phyloP scores from a whole-genome alignment of 768 basidiomycete species.

The Suillus spraguei region DNA sequence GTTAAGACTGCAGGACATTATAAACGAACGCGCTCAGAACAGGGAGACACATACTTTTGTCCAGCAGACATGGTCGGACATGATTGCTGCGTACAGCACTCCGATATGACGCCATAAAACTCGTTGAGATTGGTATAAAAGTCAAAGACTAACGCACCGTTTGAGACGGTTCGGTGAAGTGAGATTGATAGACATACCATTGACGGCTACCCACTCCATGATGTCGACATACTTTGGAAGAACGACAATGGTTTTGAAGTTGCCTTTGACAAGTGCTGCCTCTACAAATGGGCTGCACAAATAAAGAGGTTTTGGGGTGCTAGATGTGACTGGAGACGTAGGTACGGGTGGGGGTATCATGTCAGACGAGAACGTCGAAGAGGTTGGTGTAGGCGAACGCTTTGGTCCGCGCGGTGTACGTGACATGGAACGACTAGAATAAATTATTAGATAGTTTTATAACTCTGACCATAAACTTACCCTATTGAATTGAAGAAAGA shows the following conservation, averaged over 20 bases:
- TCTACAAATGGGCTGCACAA: conserved; percentile 95
- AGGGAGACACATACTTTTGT: conserved; percentile 56
- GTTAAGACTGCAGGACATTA: conserved; percentile 60
- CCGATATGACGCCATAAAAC: conserved; percentile 93
- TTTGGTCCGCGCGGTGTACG: conserved; percentile 70
- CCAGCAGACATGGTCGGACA: conserved; percentile 96
- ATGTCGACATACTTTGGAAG: conserved; percentile 94
- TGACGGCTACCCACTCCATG: conserved; percentile 97
- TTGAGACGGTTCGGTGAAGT: not conserved
- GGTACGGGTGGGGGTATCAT: conserved; percentile 44
- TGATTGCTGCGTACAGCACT: conserved; percentile 86
- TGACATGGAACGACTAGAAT: conserved; percentile 70
- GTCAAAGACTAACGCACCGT: conserved; percentile 72
- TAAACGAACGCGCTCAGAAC: not conserved
- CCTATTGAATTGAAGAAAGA: conserved; percentile 86
- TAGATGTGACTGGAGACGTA: conserved; percentile 36
- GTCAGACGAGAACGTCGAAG: conserved; percentile 55
- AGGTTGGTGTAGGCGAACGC: conserved; percentile 76
- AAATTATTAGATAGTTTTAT: conserved; percentile 8
- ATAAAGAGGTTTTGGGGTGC: conserved; percentile 68
- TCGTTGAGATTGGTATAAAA: conserved; percentile 97
- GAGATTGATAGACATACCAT: conserved; percentile 56
- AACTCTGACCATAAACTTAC: conserved; percentile 40
- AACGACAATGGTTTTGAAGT: conserved; percentile 98
- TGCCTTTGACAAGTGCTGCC: conserved; percentile 94